Percentiles rank a stretch among this genome's conserved stretches.
These are phyloP conservation scores for Exsudoporus floridanus DNA, from an alignment of 1,284 basidiomycete species.

Conservation along the genomic window DNA sequence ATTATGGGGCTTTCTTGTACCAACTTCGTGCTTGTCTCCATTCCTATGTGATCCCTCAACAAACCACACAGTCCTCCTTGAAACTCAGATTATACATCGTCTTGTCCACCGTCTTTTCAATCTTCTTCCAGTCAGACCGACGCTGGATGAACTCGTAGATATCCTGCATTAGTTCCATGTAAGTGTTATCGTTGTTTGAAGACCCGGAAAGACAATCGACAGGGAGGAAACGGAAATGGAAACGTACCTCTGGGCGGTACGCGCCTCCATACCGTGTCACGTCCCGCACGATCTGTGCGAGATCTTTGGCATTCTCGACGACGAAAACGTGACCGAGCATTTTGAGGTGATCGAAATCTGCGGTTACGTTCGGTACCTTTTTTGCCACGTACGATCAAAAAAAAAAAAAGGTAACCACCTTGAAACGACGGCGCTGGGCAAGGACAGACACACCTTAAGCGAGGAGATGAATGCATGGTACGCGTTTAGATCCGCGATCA, in stretches of 20 bases:
- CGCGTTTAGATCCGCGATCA: slow-evolving; percentile 94
- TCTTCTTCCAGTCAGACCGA: slow-evolving; percentile 94
- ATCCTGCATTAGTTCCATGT: slow-evolving; percentile 50
- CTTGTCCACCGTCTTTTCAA: slow-evolving; percentile 93
- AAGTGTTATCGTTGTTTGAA: too few relatives aligned
- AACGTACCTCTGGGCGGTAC: slow-evolving; percentile 81
- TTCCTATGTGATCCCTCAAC: neutral
- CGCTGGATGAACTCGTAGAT: slow-evolving; percentile 93
- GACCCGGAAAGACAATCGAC: too few relatives aligned
- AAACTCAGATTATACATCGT: slow-evolving; percentile 93
- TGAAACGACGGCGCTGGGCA: neutral
- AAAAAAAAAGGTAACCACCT: neutral
- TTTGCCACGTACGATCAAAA: neutral
- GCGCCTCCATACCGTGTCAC: slow-evolving; percentile 92
- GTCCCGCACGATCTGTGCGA: slow-evolving; percentile 93
- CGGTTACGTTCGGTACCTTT: slow-evolving; percentile 64
- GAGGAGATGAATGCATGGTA: slow-evolving; percentile 88
- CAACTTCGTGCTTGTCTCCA: too few relatives aligned
- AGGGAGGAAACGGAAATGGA: neutral
- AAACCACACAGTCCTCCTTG: slow-evolving; percentile 80
- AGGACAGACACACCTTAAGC: slow-evolving; percentile 55
- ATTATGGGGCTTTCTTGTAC: too few relatives aligned
- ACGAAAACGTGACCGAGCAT: slow-evolving; percentile 97
- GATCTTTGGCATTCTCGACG: slow-evolving; percentile 87
- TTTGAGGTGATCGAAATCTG: slow-evolving; percentile 91